These are phyloP conservation scores for Pseudogymnoascus sp. DNA, from an alignment of 2,329 filamentous ascomycete species.

Conservation along the genomic window DNA sequence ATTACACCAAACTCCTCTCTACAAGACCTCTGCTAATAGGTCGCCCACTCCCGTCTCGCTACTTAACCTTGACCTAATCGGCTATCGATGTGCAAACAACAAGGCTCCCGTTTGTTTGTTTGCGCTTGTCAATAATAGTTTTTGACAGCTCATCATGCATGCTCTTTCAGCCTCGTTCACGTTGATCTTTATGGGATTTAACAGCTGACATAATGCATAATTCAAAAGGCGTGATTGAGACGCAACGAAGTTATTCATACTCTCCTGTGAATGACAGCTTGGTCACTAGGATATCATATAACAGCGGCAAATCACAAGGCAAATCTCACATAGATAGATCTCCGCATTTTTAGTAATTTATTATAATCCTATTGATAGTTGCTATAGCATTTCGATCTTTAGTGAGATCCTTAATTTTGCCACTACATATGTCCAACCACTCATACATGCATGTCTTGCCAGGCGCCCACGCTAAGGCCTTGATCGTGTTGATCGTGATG, in stretches of 20 bases:
- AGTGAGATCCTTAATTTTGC: background rate
- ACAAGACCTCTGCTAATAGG: background rate
- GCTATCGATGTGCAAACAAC: background rate
- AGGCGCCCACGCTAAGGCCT: background rate
- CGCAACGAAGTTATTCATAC: background rate
- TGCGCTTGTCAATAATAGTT: background rate
- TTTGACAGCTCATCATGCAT: background rate
- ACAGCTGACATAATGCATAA: background rate
- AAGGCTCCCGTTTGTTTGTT: background rate
- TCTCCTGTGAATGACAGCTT: background rate
- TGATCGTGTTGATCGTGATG: background rate
- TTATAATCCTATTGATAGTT: background rate
- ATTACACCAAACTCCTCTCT: background rate
- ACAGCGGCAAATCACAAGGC: background rate
- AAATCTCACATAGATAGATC: background rate
- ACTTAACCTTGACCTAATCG: background rate
- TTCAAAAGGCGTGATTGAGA: background rate
- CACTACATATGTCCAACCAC: background rate
- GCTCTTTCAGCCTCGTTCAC: background rate
- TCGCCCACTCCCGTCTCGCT: background rate
- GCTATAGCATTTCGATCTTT: background rate
- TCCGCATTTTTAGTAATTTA: background rate
- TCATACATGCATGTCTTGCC: background rate
- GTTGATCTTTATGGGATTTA: background rate
- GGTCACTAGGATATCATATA: background rate